Base-by-base conservation (phyloP, 805 yeast species). In the Sugiyamaella marilandica region DNA sequence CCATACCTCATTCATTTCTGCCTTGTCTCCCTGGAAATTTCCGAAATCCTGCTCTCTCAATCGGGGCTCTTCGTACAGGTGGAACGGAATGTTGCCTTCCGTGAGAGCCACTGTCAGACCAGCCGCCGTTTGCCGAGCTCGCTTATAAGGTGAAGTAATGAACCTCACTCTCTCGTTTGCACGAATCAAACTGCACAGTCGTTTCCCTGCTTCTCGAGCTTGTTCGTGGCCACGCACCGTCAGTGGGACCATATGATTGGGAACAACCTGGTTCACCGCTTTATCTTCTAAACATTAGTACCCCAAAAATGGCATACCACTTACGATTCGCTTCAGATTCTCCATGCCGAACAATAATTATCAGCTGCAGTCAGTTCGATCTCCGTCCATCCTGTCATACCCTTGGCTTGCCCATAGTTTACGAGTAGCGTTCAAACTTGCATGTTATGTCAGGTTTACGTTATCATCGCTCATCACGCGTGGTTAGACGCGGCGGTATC, bases 21-120 rank as follows among this genome's bases (percentile, higher is more conserved):
- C 82, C 43, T 69, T 67, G 1, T 81, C 77, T 0, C 83, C 78
- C 70, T 90, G 97, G 68, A 89, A 90, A 65, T 90, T 90, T 18
- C 97, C 97, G 65, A 91, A 91, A 67, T 91, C 97, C 68, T 91
- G 97, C 65, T 91, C 97, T 57, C 97, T 75, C 80, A 91, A 81
- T 51, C 97, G 72, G 10, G 97, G 96, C 65, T 91, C 97, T 66
- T 91, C 97, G 59, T 81, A 77, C 2, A 85, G 79, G 36, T 77
- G 74, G 60, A 81, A 84, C 4, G 74, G 71, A 9, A 83, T 59
- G 46, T 62, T 67, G 21, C 65, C 70, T 63, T 62, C 58, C 10
- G 65, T 70, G 5, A 70, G 70, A 56, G 82, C 75, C 1, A 84
- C 85, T 1, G 85, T 64, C 8, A 91, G 77, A 19, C 85, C 84